A percentile compares a stretch with the other conserved stretches of the same genome.
phyloP scores from a whole-genome alignment of 371 early-diverging fungal species.

The Syncephalastrum monosporum region DNA sequence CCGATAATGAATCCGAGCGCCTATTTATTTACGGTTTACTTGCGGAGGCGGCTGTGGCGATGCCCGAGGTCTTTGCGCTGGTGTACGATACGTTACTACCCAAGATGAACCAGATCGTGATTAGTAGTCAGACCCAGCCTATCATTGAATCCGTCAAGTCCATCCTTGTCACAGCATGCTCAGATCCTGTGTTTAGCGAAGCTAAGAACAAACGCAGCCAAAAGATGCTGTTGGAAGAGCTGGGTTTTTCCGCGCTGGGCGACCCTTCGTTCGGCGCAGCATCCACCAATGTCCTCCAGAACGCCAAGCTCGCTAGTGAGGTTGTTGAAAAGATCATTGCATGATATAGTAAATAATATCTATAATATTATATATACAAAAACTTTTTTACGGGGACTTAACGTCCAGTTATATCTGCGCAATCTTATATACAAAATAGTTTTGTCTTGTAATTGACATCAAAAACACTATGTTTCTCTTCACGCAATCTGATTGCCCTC shows the following conservation, averaged over 20 bases:
- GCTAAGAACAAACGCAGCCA: slow-evolving; percentile 46
- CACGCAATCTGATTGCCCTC: no score
- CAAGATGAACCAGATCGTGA: slow-evolving; percentile 75
- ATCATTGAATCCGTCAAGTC: slow-evolving; percentile 76
- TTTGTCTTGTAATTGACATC: no score
- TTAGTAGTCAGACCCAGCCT: slow-evolving; percentile 65
- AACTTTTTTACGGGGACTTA: no score
- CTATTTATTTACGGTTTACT: slow-evolving; percentile 83
- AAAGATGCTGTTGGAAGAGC: slow-evolving; percentile 51
- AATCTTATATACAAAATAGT: no score
- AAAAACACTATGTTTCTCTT: no score
- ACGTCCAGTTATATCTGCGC: no score
- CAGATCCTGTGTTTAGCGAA: slow-evolving; percentile 56
- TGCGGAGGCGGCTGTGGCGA: slow-evolving; percentile 73
- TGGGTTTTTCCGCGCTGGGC: slow-evolving; percentile 49
- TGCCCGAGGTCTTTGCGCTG: slow-evolving; percentile 74
- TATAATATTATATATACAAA: no score
- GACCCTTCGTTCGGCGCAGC: slow-evolving; percentile 48
- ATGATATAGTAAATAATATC: slow-evolving; percentile 2
- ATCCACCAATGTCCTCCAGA: slow-evolving; percentile 44
- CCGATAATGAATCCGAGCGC: slow-evolving; percentile 84
- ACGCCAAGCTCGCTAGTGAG: slow-evolving; percentile 61
- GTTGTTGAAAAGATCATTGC: slow-evolving; percentile 61
- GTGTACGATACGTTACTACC: slow-evolving; percentile 77
- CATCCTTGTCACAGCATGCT: slow-evolving; percentile 75